Percentiles rank a stretch among this genome's conserved stretches.
Conservation (phyloP, 257 asterid genomes). For the Solanum megistacrolobum region DNA sequence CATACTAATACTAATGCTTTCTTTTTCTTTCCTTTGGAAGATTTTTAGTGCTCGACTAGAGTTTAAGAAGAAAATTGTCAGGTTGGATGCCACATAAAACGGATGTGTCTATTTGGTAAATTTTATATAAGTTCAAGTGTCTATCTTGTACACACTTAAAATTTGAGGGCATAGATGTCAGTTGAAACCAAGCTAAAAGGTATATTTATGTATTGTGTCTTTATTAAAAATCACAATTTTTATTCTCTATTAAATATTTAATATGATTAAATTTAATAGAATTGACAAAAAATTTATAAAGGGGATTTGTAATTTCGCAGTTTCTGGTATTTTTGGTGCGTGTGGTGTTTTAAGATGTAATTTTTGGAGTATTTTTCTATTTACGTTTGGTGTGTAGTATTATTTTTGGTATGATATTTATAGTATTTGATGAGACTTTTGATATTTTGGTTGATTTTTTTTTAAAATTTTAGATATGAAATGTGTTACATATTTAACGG, state of each 20-base stretch:
- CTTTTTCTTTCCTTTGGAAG: neutral
- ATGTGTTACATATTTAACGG: neutral
- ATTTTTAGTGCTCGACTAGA: neutral
- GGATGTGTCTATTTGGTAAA: too few relatives aligned
- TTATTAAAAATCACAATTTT: neutral
- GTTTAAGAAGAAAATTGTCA: neutral
- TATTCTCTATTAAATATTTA: neutral
- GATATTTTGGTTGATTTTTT: neutral
- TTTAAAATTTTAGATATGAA: too few relatives aligned
- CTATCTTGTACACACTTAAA: too few relatives aligned
- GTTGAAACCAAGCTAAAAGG: too few relatives aligned
- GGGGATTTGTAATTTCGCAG: neutral
- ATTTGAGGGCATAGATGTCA: too few relatives aligned
- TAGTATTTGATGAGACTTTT: neutral
- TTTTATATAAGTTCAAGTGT: too few relatives aligned
- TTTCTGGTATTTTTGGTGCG: neutral
- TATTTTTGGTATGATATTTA: neutral
- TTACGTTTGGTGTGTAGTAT: neutral
- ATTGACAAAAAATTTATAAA: neutral
- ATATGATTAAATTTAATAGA: neutral
- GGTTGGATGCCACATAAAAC: too few relatives aligned
- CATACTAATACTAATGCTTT: neutral
- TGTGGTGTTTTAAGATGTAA: neutral
- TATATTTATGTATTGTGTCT: neutral
- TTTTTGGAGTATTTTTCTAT: neutral